Base-by-base conservation (phyloP, 192 early-diverging fungal species). In the Linnemannia elongata region DNA sequence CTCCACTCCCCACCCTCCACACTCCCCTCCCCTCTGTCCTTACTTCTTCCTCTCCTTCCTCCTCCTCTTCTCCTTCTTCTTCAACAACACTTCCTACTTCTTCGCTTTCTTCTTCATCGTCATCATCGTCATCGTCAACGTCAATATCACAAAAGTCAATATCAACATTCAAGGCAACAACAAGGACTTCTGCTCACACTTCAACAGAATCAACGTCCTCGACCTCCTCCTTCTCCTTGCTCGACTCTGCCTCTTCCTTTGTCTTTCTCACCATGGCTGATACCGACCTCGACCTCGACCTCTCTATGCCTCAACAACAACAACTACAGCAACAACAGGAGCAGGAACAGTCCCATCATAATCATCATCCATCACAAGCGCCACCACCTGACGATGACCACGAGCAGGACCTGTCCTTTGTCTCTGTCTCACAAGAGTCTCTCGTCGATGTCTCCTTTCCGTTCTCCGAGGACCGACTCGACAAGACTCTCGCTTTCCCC, bases 241-340 rank as follows among this genome's bases (percentile, higher is more conserved):
- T 66, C 30, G 60, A 66, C 60, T 66, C 60, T 66, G 60, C 60
- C 30, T 66, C 60, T 27, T 66, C 60, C 13, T 66, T 66, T 33
- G 60, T 66, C 27, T 66, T 66, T 13, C 60, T 66, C 60, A 30
- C 60, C 39, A 72, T 72, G 38, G 22, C 70, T 4, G 41, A 42
- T 15, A 72, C 70, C 13, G 69, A 42, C 69, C 20, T 38, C 9
- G 35, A 38, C 70, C 35, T 42, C n/a, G 8, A 9, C 33, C 74
- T 54, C 24, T 49, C 35, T 13, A 22, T 36, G 10, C 74, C 27
- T 54, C 33, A 45, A 36, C 45, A 41, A 74, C 72, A 41, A 24
- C 41, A 74, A 45, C 52, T 54, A 22, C 44, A 45, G 12, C 74
- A 75, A 45, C 44, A 13, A 45, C 44, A 9, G 44, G 44, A 45